Percentiles rank a stretch among this genome's conserved stretches.
Evolutionary conservation across 2,329 filamentous ascomycete species (phyloP).

Genomic region (Fusarium sp.): DNA sequence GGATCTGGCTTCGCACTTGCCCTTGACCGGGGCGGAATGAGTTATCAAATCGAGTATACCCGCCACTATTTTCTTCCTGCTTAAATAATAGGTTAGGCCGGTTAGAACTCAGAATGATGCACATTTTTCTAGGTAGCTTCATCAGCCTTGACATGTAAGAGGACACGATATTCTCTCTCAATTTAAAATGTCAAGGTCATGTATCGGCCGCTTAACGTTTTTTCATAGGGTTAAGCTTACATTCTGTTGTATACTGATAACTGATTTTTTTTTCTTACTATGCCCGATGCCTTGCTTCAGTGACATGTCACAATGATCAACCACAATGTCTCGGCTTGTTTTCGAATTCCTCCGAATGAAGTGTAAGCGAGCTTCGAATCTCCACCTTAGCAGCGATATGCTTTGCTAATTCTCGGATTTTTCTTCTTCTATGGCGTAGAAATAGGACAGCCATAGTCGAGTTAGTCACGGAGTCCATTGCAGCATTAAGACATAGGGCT

Average conservation of each 20-base stretch:
- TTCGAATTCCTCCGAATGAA: neutral
- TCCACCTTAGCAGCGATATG: neutral
- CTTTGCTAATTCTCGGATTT: neutral
- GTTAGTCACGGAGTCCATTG: neutral
- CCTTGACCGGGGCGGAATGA: too few species aligned
- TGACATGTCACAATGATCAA: neutral
- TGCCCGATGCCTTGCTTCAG: neutral
- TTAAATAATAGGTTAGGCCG: too few species aligned
- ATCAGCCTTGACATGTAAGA: neutral
- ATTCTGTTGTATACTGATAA: neutral
- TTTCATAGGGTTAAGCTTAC: too few species aligned
- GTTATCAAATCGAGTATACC: too few species aligned
- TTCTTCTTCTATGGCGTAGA: neutral
- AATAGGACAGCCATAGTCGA: neutral
- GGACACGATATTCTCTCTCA: neutral
- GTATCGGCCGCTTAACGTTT: neutral
- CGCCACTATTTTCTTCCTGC: too few species aligned
- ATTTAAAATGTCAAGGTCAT: neutral
- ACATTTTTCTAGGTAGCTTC: neutral
- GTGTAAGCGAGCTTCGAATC: neutral
- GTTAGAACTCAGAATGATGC: too few species aligned
- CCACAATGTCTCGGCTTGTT: neutral
- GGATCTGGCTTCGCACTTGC: too few species aligned
- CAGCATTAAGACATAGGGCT: neutral
- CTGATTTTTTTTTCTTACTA: too few species aligned